phyloP scores from a whole-genome alignment of 164 flowering plant genomes.

The Sedum album region DNA sequence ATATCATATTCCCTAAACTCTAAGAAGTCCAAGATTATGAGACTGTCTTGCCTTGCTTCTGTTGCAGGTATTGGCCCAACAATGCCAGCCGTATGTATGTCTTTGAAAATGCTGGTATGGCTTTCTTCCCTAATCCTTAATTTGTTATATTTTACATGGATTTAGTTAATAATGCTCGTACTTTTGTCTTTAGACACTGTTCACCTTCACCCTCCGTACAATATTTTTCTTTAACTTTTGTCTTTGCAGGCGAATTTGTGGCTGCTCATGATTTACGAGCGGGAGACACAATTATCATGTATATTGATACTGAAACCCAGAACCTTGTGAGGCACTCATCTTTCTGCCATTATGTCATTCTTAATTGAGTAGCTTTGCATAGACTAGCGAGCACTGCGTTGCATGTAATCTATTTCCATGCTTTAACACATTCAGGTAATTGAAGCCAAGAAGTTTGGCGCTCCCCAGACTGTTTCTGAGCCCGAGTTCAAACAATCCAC shows the following conservation, averaged over 20 bases:
- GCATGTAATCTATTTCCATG: not conserved
- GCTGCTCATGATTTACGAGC: conserved; percentile 3
- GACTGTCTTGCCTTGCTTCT: not conserved
- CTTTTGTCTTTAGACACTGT: not conserved
- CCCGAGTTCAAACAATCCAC: not conserved
- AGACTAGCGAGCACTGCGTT: not conserved
- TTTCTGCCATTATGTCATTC: not conserved
- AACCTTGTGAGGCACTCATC: not conserved
- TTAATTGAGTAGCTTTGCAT: not conserved
- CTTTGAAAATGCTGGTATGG: conserved; percentile 1
- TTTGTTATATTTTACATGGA: not conserved
- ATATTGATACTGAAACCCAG: not conserved
- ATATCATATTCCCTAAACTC: not conserved
- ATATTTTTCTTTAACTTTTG: not conserved
- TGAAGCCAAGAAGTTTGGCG: not conserved
- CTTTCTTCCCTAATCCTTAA: not conserved
- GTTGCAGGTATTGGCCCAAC: conserved; percentile 1
- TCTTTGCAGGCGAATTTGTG: conserved; percentile 2
- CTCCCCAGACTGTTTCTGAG: not conserved
- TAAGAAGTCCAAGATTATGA: not conserved
- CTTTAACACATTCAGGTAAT: not conserved
- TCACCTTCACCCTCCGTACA: not conserved
- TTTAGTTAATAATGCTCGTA: not conserved
- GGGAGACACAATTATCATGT: not conserved
- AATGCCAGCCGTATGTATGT: conserved; percentile 4